Evolutionary conservation across 2,329 filamentous ascomycete genomes (phyloP).

Genomic region (Sporothrix pallida): DNA sequence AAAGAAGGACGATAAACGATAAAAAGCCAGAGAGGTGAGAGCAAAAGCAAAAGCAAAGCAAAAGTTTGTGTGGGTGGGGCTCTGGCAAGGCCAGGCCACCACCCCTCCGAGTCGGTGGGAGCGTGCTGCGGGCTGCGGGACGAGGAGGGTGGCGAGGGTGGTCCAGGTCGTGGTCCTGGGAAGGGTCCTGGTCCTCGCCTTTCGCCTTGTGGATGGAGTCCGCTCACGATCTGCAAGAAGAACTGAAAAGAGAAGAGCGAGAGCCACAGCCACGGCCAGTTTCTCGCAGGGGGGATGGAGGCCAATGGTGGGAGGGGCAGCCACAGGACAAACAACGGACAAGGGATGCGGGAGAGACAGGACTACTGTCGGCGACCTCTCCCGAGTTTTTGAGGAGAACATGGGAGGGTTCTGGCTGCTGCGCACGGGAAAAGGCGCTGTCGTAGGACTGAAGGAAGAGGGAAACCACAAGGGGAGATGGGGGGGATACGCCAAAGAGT

Average conservation of each 20-base stretch:
- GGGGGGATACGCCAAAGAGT: not conserved
- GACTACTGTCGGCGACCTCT: not conserved
- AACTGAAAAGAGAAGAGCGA: constrained; percentile 4
- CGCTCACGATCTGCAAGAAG: not conserved
- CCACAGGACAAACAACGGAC: constrained; percentile 2
- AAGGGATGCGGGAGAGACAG: constrained; percentile 4
- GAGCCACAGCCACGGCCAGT: not conserved
- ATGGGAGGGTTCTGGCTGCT: not conserved
- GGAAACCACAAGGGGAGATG: not conserved
- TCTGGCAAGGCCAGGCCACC: constrained; percentile 15
- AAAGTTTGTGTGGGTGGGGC: constrained; percentile 6
- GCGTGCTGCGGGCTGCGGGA: not conserved
- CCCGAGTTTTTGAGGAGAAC: not conserved
- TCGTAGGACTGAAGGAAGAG: constrained; percentile 20
- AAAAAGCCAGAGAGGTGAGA: not conserved
- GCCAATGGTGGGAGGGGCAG: constrained; percentile 13
- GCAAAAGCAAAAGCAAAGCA: too few species aligned
- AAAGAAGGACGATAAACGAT: not conserved
- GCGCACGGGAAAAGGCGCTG: not conserved
- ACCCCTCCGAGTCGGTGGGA: not conserved
- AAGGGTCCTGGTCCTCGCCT: not conserved
- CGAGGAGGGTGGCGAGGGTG: not conserved
- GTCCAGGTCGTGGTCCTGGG: not conserved
- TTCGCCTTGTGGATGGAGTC: not conserved
- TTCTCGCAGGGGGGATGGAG: not conserved